These are phyloP conservation scores for Podaxis pistillaris DNA, from an alignment of 768 basidiomycete genomes.

Conservation along the genomic window DNA sequence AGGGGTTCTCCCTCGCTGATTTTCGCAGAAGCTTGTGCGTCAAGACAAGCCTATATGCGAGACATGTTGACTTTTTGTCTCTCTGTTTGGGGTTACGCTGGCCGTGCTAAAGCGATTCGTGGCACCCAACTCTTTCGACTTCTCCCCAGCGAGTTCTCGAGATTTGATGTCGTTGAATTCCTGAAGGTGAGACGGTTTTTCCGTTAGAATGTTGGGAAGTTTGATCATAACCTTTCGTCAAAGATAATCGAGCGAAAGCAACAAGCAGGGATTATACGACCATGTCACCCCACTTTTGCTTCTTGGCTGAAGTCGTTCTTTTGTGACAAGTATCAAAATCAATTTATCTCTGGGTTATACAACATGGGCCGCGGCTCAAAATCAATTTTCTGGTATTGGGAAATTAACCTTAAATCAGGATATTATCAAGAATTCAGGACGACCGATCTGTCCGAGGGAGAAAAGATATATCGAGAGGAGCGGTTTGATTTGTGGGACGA, in stretches of 20 bases:
- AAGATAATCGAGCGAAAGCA: too few relatives aligned
- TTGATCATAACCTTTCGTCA: not conserved
- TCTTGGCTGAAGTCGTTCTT: not conserved
- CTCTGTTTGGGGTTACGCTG: not conserved
- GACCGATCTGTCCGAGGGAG: not conserved
- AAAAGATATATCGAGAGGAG: not conserved
- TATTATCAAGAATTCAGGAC: not conserved
- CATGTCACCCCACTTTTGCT: not conserved
- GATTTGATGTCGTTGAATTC: not conserved
- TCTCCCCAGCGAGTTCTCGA: not conserved
- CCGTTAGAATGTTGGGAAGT: not conserved
- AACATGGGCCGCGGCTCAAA: not conserved
- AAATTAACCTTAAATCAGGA: not conserved
- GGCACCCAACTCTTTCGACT: not conserved
- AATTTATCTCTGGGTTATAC: not conserved
- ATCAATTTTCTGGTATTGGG: not conserved
- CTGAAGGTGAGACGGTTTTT: not conserved
- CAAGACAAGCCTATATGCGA: not conserved
- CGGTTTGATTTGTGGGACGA: not conserved
- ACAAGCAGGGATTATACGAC: not conserved
- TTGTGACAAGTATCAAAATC: not conserved
- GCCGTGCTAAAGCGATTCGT: not conserved
- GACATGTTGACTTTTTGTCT: not conserved
- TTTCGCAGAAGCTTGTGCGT: not conserved
- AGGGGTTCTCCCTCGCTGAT: not conserved